Conservation (phyloP, 2,329 filamentous ascomycete genomes). For the Aplosporella prunicola region DNA sequence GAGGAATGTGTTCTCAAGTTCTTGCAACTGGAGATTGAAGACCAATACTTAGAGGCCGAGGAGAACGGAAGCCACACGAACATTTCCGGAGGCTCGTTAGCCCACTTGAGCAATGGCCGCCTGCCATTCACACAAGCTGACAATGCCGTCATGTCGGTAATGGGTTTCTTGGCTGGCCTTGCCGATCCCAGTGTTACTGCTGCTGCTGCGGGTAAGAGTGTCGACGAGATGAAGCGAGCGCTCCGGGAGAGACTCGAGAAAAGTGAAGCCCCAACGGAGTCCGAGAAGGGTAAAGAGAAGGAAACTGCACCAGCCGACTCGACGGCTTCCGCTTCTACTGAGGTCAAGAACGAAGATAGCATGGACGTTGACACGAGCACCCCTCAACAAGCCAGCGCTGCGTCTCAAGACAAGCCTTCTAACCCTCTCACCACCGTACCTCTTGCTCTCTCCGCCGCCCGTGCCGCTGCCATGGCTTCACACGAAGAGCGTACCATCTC, state of each 20-base stretch:
- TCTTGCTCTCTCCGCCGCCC: constrained; percentile 75
- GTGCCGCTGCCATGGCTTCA: constrained; percentile 78
- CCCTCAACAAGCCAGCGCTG: constrained; percentile 35
- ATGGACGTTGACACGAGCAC: constrained; percentile 50
- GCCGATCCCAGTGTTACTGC: constrained; percentile 85
- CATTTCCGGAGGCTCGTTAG: constrained; percentile 34
- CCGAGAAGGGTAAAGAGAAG: constrained; percentile 49
- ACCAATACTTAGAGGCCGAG: constrained; percentile 86
- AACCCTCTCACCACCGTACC: constrained; percentile 62
- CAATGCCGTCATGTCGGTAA: constrained; percentile 93
- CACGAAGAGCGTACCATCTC: constrained; percentile 97
- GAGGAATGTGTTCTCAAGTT: constrained; percentile 98
- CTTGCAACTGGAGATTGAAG: constrained; percentile 90
- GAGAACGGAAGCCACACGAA: constrained; percentile 24
- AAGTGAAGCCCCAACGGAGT: constrained; percentile 30
- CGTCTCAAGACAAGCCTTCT: constrained; percentile 7
- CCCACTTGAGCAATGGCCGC: constrained; percentile 60
- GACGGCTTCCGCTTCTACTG: constrained; percentile 41
- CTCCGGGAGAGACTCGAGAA: constrained; percentile 71
- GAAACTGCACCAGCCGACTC: constrained; percentile 37
- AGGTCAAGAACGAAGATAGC: constrained; percentile 45
- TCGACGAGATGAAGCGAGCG: constrained; percentile 73
- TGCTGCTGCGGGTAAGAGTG: constrained; percentile 78
- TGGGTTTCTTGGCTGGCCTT: constrained; percentile 85
- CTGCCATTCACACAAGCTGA: constrained; percentile 87